Evolutionary conservation across 2,329 filamentous ascomycete species (phyloP), one percentile per base, ranked within the genome.

Genomic region (Beauveria brongniartii): DNA sequence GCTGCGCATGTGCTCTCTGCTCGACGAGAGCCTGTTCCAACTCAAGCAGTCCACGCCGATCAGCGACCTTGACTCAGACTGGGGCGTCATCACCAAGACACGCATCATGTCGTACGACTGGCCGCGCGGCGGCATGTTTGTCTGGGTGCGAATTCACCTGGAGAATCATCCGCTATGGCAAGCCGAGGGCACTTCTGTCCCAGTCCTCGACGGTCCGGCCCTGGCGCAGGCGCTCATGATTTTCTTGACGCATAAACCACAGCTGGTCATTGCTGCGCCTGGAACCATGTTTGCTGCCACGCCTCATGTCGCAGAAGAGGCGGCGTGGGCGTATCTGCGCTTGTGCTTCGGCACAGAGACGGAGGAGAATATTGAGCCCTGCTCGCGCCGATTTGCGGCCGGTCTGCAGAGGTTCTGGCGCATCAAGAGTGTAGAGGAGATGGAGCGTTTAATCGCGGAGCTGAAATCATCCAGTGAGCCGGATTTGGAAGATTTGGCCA

Each of bases 121-220:
- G 81, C 92, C 92, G 1, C 83, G 89, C 30, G 92, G 87, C 41
- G 92, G 92, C 69, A 97, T 97, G 92, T 97, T 96, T 72, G 74
- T 95, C 61, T 97, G 92, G 92, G 68, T 96, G 3, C 81, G 83
- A 61, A 75, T 94, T 63, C 80, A 85, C 70, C 88, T 92, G 67
- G 82, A 88, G 59, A 77, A 79, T 2, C 92, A 96, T 69, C 90
- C 91, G 14, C 79, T 96, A 16, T 86, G 78, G 71, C 68, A 71
- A 57, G 71, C 71, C 3, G 64, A 67, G 48, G 70, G 73, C 28
- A 64, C 51, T 16, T 59, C 52, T n/a, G 64, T 72, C 2, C 70
- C 73, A 20, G 72, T 83, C 43, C 75, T 89, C 22, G 75, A 81
- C 55, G 79, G 82, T 0, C 71, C 81, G 10, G 76, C 79, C 26